Base-by-base conservation (phyloP, 1,284 basidiomycete species). In the Microbotryomycetes sp. region DNA sequence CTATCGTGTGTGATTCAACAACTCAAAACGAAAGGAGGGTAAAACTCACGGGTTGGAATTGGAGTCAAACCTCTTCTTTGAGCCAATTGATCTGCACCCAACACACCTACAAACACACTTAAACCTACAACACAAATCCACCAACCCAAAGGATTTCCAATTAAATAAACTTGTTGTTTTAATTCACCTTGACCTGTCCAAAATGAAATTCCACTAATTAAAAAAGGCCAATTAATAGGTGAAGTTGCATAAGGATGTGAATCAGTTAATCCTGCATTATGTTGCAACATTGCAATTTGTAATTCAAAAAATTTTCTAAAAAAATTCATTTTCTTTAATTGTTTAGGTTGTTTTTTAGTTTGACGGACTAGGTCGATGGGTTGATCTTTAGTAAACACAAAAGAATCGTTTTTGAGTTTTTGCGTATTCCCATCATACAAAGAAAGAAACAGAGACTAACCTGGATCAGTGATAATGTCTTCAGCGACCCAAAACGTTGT, bases 201-300 rank as follows among this genome's bases (percentile, higher is more conserved):
- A 82, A 98, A 98, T 72, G 89, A 92, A 77, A 99, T 97, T 54
- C 96, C 96, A 65, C 82, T 88, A 32, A 97, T 78, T 53, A 93
- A 81, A 83, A 98, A 97, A 1, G 96, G 96, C 96, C 96, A 99
- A 74, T 96, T 93, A 77, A 97, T 87, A 1, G 96, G 93, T 15
- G 82, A 82, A 62, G 88, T 89, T 1, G 93, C 92, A 74, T 98
- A 99, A 46, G 96, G 96, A 75, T 99, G 96, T 14, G 86, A 88
- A 22, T 90, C 87, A 25, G 92, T 97, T 59, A 99, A 80, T 19
- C 92, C 93, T 14, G 92, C 90, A 73, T 99, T 99, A 79, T 98
- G 94, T 75, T 96, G 91, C 65, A 97, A 80, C 96, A 98, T 98
- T 61, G 93, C 80, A 49, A 93, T 76, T 74, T 99, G 96, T 47